A percentile compares a stretch with the other conserved stretches of the same genome.
These are phyloP conservation scores for Tricholoma bakamatsutake DNA, from an alignment of 768 basidiomycete genomes.

Conservation along the genomic window DNA sequence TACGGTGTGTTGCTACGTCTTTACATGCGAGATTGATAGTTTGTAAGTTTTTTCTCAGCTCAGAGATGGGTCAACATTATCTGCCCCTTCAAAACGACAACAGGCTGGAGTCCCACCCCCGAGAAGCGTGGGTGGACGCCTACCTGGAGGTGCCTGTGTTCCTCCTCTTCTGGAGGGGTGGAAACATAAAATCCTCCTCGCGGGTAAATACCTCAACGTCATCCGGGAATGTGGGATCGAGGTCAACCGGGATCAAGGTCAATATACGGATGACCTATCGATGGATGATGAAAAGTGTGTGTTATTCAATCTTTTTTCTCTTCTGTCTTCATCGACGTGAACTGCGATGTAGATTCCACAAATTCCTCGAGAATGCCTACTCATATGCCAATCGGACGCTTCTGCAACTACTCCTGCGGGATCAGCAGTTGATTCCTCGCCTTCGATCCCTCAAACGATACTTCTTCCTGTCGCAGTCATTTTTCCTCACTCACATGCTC, in stretches of 20 bases:
- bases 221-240: conserved; percentile 96
- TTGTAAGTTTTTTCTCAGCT: conserved; percentile 34
- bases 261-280: conserved; percentile 43
- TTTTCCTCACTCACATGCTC: conserved; percentile 90
- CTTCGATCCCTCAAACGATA: conserved; percentile 93
- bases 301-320: conserved; percentile 13
- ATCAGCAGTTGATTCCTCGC: conserved; percentile 87
- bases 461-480: conserved; percentile 96
- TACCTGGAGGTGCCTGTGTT: conserved; percentile 94
- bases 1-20: conserved; percentile 46
- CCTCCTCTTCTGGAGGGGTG: conserved; percentile 90
- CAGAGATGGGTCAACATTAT: conserved; percentile 66
- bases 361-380: conserved; percentile 88
- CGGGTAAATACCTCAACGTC: conserved; percentile 97
- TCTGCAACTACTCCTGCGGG: conserved; percentile 78
- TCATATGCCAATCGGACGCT: conserved; percentile 90
- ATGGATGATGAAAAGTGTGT: conserved; percentile 88
- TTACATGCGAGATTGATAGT: not conserved
- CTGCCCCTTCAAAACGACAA: conserved; percentile 57
- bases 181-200: conserved; percentile 95
- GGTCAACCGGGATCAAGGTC: conserved; percentile 45
- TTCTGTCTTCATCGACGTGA: conserved; percentile 5
- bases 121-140: conserved; percentile 55
- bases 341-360: conserved; percentile 63
- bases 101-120: conserved; percentile 77